phyloP scores from a whole-genome alignment of 495 filamentous ascomycete species.

The Aspergillus campestris region DNA sequence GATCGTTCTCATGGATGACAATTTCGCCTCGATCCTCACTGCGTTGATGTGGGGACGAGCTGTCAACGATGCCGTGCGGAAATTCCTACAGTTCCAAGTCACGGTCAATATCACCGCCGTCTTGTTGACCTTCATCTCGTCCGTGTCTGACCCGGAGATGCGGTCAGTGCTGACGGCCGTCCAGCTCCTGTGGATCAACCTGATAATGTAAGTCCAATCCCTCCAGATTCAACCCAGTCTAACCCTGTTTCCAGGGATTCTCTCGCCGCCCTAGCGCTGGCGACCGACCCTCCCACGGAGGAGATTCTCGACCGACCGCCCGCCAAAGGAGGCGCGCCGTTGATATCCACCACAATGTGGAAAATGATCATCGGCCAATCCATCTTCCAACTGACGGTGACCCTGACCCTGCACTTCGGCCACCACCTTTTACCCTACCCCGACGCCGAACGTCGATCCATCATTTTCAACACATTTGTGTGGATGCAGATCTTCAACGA shows the following conservation, averaged over 20 bases:
- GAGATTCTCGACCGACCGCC: slow-evolving; percentile 66
- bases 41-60: slow-evolving; percentile 76
- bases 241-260: slow-evolving; percentile 42
- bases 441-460: slow-evolving; percentile 42
- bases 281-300: slow-evolving; percentile 67
- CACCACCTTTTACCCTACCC: slow-evolving; percentile 37
- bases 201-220: slow-evolving; percentile 47
- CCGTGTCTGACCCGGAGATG: slow-evolving; percentile 49
- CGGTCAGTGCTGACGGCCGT: slow-evolving; percentile 66
- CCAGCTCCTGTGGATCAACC: slow-evolving; percentile 75
- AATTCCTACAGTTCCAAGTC: slow-evolving; percentile 77
- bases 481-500: slow-evolving; percentile 91
- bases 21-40: slow-evolving; percentile 70
- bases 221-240: not conserved
- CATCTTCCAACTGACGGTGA: slow-evolving; percentile 62
- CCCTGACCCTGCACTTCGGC: slow-evolving; percentile 61
- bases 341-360: slow-evolving; percentile 76
- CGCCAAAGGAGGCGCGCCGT: slow-evolving; percentile 51
- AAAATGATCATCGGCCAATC: slow-evolving; percentile 81
- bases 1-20: slow-evolving; percentile 80
- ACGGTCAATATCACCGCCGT: slow-evolving; percentile 80
- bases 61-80: slow-evolving; percentile 77
- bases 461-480: slow-evolving; percentile 79
- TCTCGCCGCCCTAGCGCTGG: slow-evolving; percentile 68
- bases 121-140: slow-evolving; percentile 63